phyloP scores from a whole-genome alignment of 805 yeast species.

The Candida rishiriensis region DNA sequence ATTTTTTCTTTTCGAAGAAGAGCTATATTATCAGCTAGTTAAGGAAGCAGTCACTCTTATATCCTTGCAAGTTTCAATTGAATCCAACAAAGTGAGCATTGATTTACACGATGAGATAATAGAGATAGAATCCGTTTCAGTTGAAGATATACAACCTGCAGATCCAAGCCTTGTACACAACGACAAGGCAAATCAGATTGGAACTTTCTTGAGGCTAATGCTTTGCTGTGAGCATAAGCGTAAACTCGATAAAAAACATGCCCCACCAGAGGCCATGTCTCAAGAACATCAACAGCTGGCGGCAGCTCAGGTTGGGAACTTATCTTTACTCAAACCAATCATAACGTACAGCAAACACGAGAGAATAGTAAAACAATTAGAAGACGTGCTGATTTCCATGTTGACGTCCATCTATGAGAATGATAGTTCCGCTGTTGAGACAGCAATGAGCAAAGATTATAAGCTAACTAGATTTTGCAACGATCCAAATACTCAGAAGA shows the following conservation, averaged over 20 bases:
- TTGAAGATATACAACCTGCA: slow-evolving; percentile 27
- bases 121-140: slow-evolving; percentile 63
- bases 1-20: slow-evolving; percentile 80
- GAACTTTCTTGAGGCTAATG: slow-evolving; percentile 52
- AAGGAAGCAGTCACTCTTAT: slow-evolving; percentile 70
- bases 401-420: slow-evolving; percentile 8
- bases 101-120: slow-evolving; percentile 63
- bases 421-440: slow-evolving; percentile 18
- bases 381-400: slow-evolving; percentile 19
- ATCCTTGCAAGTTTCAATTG: slow-evolving; percentile 63
- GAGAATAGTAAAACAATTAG: slow-evolving; percentile 33
- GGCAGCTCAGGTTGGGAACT: slow-evolving; percentile 4
- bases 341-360: slow-evolving; percentile 58
- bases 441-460: slow-evolving; percentile 9
- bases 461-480: slow-evolving; percentile 15
- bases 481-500: slow-evolving; percentile 13
- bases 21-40: slow-evolving; percentile 70
- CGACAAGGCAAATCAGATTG: slow-evolving; percentile 48
- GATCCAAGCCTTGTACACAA: slow-evolving; percentile 24
- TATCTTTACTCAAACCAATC: slow-evolving; percentile 49
- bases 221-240: slow-evolving; percentile 54
- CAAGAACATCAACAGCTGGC: slow-evolving; percentile 21
- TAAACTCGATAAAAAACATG: slow-evolving; percentile 38
- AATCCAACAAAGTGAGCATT: slow-evolving; percentile 58
- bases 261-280: slow-evolving; percentile 43